Evolutionary conservation across 306 rosid species (phyloP).

Genomic region (Lotus japonicus): DNA sequence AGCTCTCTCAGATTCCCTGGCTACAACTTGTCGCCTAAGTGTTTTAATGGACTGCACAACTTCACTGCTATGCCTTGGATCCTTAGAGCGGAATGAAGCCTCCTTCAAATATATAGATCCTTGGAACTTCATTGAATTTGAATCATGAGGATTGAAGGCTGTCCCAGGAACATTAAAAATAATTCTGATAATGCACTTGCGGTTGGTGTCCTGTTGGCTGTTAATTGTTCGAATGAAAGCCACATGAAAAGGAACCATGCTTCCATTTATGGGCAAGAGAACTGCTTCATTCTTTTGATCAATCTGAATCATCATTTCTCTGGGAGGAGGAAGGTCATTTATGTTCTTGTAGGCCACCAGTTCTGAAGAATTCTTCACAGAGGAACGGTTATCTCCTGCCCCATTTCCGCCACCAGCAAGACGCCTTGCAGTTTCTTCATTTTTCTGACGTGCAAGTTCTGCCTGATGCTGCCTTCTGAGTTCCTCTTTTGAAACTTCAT

Average conservation of each 20-base stretch:
- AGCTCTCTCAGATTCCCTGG: slow-evolving; percentile 96
- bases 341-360: slow-evolving; percentile 78
- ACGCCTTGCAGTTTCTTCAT: slow-evolving; percentile 95
- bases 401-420: slow-evolving; percentile 78
- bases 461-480: slow-evolving; percentile 96
- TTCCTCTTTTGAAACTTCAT: slow-evolving; percentile 87
- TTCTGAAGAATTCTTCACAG: slow-evolving; percentile 49
- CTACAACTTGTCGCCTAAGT: slow-evolving; percentile 76
- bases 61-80: slow-evolving; percentile 81
- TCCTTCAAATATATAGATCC: slow-evolving; percentile 87
- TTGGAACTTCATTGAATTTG: slow-evolving; percentile 56
- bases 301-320: slow-evolving; percentile 83
- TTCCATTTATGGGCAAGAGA: slow-evolving; percentile 84
- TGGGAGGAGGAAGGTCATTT: slow-evolving; percentile 70
- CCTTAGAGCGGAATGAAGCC: slow-evolving; percentile 92
- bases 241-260: slow-evolving; percentile 90
- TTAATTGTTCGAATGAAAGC: slow-evolving; percentile 77
- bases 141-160: slow-evolving; percentile 77
- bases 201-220: slow-evolving; percentile 65
- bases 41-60: slow-evolving; percentile 77
- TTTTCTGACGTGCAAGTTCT: slow-evolving; percentile 96
- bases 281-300: slow-evolving; percentile 90
- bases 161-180: slow-evolving; percentile 89
- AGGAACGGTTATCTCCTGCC: slow-evolving; percentile 53
- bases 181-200: slow-evolving; percentile 51